Evolutionary conservation across 805 yeast species (phyloP).

Genomic region (Grigorovia humatica): DNA sequence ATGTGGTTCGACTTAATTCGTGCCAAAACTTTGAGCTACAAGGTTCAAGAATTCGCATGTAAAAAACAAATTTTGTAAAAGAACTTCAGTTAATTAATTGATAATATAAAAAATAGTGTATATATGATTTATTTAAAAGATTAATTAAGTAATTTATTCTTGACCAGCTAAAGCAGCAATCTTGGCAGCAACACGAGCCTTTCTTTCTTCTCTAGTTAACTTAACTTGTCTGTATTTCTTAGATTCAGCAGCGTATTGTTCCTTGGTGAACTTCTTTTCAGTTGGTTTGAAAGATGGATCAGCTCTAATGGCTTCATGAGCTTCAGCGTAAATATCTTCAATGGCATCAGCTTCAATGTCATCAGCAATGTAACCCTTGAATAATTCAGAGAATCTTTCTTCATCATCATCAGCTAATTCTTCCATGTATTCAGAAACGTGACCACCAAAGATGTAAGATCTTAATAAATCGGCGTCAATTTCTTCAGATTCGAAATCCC

Average conservation of each 20-base stretch:
- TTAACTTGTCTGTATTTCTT: slow-evolving; percentile 83
- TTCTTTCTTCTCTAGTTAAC: slow-evolving; percentile 86
- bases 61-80: neutral
- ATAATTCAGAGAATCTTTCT: slow-evolving; percentile 94
- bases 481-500: slow-evolving; percentile 98
- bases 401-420: slow-evolving; percentile 99
- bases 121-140: neutral
- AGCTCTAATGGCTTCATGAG: slow-evolving; percentile 92
- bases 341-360: slow-evolving; percentile 94
- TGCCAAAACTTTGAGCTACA: too few species aligned
- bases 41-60: too few species aligned
- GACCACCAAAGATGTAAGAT: slow-evolving; percentile 99
- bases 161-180: slow-evolving; percentile 73
- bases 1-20: too few species aligned
- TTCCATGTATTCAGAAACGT: slow-evolving; percentile 99
- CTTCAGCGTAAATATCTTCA: slow-evolving; percentile 91
- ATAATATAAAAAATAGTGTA: neutral
- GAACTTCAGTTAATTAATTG: neutral
- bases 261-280: slow-evolving; percentile 90
- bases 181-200: slow-evolving; percentile 82
- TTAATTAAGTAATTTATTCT: slow-evolving; percentile 15
- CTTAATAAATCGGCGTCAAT: slow-evolving; percentile 94
- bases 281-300: slow-evolving; percentile 89
- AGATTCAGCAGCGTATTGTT: slow-evolving; percentile 93
- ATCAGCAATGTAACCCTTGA: slow-evolving; percentile 93